A percentile compares a stretch with the other conserved stretches of the same genome.
Conservation (phyloP, 495 filamentous ascomycete species). For the Podospora appendiculata region DNA sequence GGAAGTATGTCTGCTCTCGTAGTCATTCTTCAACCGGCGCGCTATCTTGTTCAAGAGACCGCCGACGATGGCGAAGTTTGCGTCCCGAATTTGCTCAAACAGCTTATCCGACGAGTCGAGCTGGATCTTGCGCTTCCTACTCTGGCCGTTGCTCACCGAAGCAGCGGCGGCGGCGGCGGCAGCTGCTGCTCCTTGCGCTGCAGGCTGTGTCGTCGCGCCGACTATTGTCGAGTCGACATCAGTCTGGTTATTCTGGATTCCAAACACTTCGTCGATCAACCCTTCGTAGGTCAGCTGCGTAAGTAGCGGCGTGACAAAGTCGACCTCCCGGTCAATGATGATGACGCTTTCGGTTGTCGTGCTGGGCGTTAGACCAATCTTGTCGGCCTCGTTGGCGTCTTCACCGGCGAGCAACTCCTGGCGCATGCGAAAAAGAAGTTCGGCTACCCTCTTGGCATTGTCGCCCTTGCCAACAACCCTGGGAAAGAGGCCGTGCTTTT, state of each 20-base stretch:
- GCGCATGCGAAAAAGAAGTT: conserved; percentile 87
- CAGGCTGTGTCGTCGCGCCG: conserved; percentile 55
- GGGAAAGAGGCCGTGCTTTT: conserved; percentile 87
- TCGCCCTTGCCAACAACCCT: conserved; percentile 95
- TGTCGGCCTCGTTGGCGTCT: conserved; percentile 51
- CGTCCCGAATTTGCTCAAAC: conserved; percentile 80
- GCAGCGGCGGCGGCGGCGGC: conserved; percentile 21
- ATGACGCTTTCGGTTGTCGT: conserved; percentile 80
- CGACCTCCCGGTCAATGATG: conserved; percentile 90
- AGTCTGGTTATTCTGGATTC: conserved; percentile 79
- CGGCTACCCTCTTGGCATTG: conserved; percentile 79
- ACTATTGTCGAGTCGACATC: conserved; percentile 92
- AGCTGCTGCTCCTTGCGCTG: conserved; percentile 43
- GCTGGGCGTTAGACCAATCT: conserved; percentile 75
- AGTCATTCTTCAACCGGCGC: conserved; percentile 74
- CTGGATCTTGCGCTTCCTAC: conserved; percentile 80
- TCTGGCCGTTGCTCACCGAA: conserved; percentile 17
- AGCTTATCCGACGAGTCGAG: conserved; percentile 86
- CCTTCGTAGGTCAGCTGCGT: conserved; percentile 98
- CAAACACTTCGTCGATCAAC: conserved; percentile 88
- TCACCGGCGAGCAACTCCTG: conserved; percentile 80
- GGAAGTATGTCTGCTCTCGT: conserved; percentile 79
- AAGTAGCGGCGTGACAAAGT: conserved; percentile 82
- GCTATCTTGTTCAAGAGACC: conserved; percentile 85
- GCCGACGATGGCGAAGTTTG: conserved; percentile 93